Base-by-base conservation (phyloP, 805 yeast species). In the Lachancea cidri region DNA sequence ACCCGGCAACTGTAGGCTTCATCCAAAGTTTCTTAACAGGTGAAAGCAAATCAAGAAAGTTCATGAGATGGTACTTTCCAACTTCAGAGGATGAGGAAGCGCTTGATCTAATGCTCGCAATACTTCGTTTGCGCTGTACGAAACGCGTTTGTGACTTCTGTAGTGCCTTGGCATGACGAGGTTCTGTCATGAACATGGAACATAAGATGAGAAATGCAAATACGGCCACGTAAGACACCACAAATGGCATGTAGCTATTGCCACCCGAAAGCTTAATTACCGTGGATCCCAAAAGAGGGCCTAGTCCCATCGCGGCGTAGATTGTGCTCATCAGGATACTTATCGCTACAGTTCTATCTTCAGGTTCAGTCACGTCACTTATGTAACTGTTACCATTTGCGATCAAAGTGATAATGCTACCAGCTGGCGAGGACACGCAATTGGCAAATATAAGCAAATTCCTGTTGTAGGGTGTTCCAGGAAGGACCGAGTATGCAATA, bases 351-450 rank as follows among this genome's bases (percentile, higher is more conserved):
- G 77, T 72, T 46, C 95, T 65, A 41, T 74, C 69, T 25, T 67
- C 70, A 1, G 85, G 73, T 16, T 79, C 81, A 5, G 79, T 80
- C 30, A 86, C 77, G 63, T 87, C 96, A 3, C 86, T 69, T 14
- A 84, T 71, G 55, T 86, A 87, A 45, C 89, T 76, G 54, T 81
- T 81, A 9, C 77, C 65, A 22, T 83, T 63, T 7, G 82, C 76
- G 38, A 83, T 53, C 25, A 81, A 52, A 4, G 80, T 70, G 44
- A 77, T 60, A 6, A 73, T 37, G 0, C 87, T 83, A 17, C 96
- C 96, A n/a, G 81, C 74, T 3, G 73, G 39, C 18, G 78, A 70
- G 22, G 70, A 71, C 1, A 81, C 27, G 1, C 73, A 43, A 11
- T 71, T 71, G 2, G 75, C 64, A 0, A 70, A 25, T 1, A 83